phyloP scores from a whole-genome alignment of 495 filamentous ascomycete genomes.

The Tuber microsphaerosporum region DNA sequence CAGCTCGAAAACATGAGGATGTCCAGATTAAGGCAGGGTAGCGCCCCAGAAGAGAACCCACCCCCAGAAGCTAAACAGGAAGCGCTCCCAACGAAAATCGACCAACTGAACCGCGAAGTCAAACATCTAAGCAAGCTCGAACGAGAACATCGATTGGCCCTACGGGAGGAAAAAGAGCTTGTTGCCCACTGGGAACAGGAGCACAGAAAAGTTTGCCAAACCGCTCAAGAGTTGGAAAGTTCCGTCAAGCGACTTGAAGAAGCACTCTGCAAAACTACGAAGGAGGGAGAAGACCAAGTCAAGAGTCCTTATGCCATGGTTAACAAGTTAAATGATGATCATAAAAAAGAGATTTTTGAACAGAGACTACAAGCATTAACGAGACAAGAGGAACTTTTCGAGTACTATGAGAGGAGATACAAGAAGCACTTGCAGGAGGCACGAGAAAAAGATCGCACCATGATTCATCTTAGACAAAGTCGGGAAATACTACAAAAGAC shows the following conservation, averaged over 20 bases:
- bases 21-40: background rate
- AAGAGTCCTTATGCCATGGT: background rate
- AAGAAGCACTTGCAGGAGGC: slow-evolving; percentile 17
- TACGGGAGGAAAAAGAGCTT: slow-evolving; percentile 11
- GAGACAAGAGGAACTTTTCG: slow-evolving; percentile 19
- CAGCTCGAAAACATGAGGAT: background rate
- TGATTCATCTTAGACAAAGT: slow-evolving; percentile 21
- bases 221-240: slow-evolving; percentile 16
- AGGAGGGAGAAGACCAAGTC: background rate
- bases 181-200: slow-evolving; percentile 23
- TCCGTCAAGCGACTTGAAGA: slow-evolving; percentile 24
- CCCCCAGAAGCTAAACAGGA: background rate
- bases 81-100: background rate
- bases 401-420: slow-evolving; percentile 13
- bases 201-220: slow-evolving; percentile 23
- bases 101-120: background rate
- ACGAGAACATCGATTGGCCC: background rate
- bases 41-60: background rate
- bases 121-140: background rate
- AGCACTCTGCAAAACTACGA: background rate
- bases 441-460: slow-evolving; percentile 32
- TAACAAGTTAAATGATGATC: slow-evolving; percentile 18
- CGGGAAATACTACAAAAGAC: slow-evolving; percentile 28
- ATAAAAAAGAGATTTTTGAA: slow-evolving; percentile 12
- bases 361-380: slow-evolving; percentile 19